Conservation (phyloP, 2,329 filamentous ascomycete species). For the Exophiala spinifera region DNA sequence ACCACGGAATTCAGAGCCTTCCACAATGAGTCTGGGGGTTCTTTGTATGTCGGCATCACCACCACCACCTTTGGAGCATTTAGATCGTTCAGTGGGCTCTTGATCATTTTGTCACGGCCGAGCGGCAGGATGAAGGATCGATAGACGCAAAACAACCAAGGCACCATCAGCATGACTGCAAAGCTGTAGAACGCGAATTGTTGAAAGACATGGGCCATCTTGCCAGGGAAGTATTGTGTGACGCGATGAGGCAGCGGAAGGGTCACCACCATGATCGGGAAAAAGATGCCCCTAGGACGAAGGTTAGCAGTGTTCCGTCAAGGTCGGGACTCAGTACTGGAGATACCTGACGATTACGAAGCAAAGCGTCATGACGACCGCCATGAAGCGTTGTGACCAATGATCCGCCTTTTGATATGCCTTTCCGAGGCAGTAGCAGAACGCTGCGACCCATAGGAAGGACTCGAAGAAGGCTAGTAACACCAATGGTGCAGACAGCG, state of each 20-base stretch:
- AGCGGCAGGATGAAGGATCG: conserved; percentile 84
- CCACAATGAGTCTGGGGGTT: conserved; percentile 77
- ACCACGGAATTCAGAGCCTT: conserved; percentile 88
- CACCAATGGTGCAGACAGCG: conserved; percentile 78
- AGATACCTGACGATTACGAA: conserved; percentile 74
- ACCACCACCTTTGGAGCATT: conserved; percentile 92
- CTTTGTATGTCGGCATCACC: conserved; percentile 95
- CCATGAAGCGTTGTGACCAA: conserved; percentile 75
- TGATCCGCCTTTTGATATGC: conserved; percentile 87
- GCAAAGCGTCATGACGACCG: conserved; percentile 68
- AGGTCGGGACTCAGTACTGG: not conserved
- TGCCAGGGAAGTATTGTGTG: conserved; percentile 66
- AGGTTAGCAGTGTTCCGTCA: not conserved
- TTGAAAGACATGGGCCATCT: conserved; percentile 71
- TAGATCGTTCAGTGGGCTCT: conserved; percentile 76
- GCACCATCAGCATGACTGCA: conserved; percentile 75
- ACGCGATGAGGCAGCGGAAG: conserved; percentile 74
- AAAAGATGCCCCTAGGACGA: conserved; percentile 66
- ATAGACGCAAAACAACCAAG: conserved; percentile 91
- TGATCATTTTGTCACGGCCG: conserved; percentile 76
- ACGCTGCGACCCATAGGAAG: conserved; percentile 92
- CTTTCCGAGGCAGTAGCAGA: conserved; percentile 85
- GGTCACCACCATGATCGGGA: conserved; percentile 92
- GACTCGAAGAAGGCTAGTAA: conserved; percentile 84
- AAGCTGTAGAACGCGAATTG: conserved; percentile 98